These are phyloP conservation scores for Pontederia crassipes DNA, from an alignment of 176 grass and related monocot genomes.

Conservation along the genomic window DNA sequence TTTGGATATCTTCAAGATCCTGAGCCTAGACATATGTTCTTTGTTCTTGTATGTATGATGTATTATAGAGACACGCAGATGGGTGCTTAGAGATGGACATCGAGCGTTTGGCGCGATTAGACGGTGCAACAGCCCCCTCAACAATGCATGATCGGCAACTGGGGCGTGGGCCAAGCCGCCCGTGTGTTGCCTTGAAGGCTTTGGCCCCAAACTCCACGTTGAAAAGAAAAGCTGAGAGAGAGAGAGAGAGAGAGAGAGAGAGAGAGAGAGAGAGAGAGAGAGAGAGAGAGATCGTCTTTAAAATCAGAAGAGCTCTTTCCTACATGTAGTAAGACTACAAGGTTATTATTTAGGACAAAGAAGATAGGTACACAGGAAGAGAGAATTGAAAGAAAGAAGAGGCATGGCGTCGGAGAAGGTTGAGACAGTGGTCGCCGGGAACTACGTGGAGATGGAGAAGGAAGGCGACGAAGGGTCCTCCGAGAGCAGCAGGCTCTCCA, in stretches of 20 bases:
- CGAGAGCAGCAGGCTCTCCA: conserved; percentile 31
- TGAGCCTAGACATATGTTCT: no score
- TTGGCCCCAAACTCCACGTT: conserved; percentile 27
- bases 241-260: neutral
- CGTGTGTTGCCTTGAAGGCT: conserved; percentile 38
- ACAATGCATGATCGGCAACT: no score
- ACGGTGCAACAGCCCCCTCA: conserved; percentile 4
- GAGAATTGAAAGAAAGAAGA: neutral
- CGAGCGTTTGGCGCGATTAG: neutral
- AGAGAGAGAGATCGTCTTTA: conserved; percentile 7
- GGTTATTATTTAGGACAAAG: neutral
- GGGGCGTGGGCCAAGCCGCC: conserved; percentile 47
- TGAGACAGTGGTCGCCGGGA: conserved; percentile 89
- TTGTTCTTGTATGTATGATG: no score
- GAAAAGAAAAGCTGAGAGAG: conserved; percentile 17
- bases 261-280: neutral
- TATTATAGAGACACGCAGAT: no score
- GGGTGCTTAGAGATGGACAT: neutral
- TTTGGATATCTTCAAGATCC: no score
- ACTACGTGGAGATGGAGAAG: conserved; percentile 89
- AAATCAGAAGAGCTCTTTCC: conserved; percentile 2
- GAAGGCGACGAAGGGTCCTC: conserved; percentile 13
- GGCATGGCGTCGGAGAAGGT: conserved; percentile 90
- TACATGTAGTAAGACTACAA: no score
- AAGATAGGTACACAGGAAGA: neutral